phyloP scores from a whole-genome alignment of 2,329 filamentous ascomycete genomes.

The Neofusicoccum kwambonambiense region DNA sequence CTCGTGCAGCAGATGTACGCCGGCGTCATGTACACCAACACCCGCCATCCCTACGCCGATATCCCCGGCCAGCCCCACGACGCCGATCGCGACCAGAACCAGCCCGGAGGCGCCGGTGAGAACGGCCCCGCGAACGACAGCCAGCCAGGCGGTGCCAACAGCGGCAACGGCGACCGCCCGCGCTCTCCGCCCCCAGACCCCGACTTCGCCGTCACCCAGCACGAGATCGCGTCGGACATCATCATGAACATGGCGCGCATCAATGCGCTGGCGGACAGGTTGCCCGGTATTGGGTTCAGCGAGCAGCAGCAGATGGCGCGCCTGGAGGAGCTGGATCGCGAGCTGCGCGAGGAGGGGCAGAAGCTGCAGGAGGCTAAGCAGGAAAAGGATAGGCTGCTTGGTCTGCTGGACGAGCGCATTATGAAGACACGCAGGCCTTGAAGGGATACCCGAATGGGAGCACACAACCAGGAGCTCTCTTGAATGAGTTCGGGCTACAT shows the following conservation, averaged over 20 bases:
- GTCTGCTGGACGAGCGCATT: conserved; percentile 49
- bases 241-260: conserved; percentile 82
- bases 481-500: too few species aligned
- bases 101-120: conserved; percentile 18
- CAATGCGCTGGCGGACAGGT: conserved; percentile 69
- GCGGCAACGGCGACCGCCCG: conserved; percentile 10
- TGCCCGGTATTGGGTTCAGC: conserved; percentile 76
- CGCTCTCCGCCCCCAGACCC: conserved; percentile 15
- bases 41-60: conserved; percentile 40
- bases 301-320: conserved; percentile 72
- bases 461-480: too few species aligned
- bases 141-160: conserved; percentile 18
- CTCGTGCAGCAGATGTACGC: conserved; percentile 45
- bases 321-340: conserved; percentile 45
- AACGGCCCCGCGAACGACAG: conserved; percentile 14
- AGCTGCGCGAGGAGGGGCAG: conserved; percentile 43
- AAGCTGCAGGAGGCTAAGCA: conserved; percentile 41
- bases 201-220: conserved; percentile 24
- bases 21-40: conserved; percentile 44
- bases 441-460: neutral
- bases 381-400: conserved; percentile 44
- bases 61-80: conserved; percentile 45
- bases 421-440: conserved; percentile 36
- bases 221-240: conserved; percentile 73
- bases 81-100: conserved; percentile 30